Base-by-base conservation (phyloP, 306 rosid genomes). In the Psophocarpus tetragonolobus region DNA sequence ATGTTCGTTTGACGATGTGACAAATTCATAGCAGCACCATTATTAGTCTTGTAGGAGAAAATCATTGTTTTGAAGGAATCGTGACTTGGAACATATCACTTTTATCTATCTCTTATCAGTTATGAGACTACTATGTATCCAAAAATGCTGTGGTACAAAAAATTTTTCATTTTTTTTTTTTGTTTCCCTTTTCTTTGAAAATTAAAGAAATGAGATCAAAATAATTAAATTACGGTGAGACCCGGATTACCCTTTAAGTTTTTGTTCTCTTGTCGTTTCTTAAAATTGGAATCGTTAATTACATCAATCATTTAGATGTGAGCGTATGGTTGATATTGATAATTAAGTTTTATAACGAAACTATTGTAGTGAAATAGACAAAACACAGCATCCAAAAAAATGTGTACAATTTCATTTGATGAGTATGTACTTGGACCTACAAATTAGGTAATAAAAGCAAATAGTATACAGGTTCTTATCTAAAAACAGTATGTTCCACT, bases 1-100 rank as follows among this genome's bases (percentile, higher is more conserved):
- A 33, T 62, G 42, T 30, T 33, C 42, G 8, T 35, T 33, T 35
- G 42, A 63, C 27, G 47, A 29, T 17, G 69, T 17, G 29, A 35
- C 69, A 18, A 32, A 62, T 62, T 62, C 68, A 62, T 62, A n/a
- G 68, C 66, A 63, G 18, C 69, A 63, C 45, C 45, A 63, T 63
- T 63, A 63, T 63, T 17, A 63, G n/a, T 35, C 29, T 33, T 63
- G 47, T 33, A 33, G 29, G 29, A 63, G 14, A 35, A 35, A 63
- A 63, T 35, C 69, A 63, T 63, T 35, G 69, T 10, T 63, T 35
- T 35, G 4, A 35, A 20, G 9, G 47, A 18, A 63, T 35, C 69
- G 29, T 18, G n/a, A 17, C 35, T 18, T 35, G 15, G 27, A 17
- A 63, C 69, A 63, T 4, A 17, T 27, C 4, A 32, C 35, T 10